Conservation (phyloP, 805 yeast genomes). For the Saccharomycopsis fodiens region DNA sequence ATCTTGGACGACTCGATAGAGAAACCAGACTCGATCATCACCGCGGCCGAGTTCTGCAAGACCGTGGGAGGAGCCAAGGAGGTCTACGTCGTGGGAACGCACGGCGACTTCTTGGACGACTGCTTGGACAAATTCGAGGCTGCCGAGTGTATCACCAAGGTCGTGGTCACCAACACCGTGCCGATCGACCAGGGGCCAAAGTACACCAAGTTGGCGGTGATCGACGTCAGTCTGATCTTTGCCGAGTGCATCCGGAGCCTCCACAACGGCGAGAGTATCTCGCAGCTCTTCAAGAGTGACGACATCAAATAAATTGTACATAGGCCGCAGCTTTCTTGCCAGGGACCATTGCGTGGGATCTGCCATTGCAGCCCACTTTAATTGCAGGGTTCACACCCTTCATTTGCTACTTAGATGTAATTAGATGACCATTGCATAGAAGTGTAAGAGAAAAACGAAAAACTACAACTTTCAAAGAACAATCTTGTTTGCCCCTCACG, state of each 20-base stretch:
- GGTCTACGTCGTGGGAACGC: slow-evolving; percentile 52
- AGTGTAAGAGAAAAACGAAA: too few species aligned
- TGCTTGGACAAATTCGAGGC: slow-evolving; percentile 41
- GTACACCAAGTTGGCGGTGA: slow-evolving; percentile 44
- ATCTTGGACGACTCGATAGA: slow-evolving; percentile 57
- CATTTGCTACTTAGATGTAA: too few species aligned
- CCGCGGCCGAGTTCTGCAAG: slow-evolving; percentile 49
- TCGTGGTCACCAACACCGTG: slow-evolving; percentile 55
- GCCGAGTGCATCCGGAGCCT: slow-evolving; percentile 59
- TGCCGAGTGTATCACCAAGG: slow-evolving; percentile 42
- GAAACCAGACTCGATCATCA: slow-evolving; percentile 47
- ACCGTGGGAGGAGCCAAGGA: slow-evolving; percentile 52
- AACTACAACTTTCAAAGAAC: too few species aligned
- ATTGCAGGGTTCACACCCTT: too few species aligned
- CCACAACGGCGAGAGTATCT: slow-evolving; percentile 56
- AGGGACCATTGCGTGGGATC: too few species aligned
- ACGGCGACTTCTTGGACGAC: slow-evolving; percentile 53
- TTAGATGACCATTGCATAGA: too few species aligned
- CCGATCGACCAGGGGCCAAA: slow-evolving; percentile 41
- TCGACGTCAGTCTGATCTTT: slow-evolving; percentile 50
- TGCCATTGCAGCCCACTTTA: too few species aligned
- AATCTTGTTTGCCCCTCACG: too few species aligned
- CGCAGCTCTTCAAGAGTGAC: slow-evolving; percentile 52
- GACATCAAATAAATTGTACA: too few species aligned
- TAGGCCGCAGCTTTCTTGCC: too few species aligned